These are phyloP conservation scores for Purshia tridentata DNA, from an alignment of 306 rosid species.

Conservation along the genomic window DNA sequence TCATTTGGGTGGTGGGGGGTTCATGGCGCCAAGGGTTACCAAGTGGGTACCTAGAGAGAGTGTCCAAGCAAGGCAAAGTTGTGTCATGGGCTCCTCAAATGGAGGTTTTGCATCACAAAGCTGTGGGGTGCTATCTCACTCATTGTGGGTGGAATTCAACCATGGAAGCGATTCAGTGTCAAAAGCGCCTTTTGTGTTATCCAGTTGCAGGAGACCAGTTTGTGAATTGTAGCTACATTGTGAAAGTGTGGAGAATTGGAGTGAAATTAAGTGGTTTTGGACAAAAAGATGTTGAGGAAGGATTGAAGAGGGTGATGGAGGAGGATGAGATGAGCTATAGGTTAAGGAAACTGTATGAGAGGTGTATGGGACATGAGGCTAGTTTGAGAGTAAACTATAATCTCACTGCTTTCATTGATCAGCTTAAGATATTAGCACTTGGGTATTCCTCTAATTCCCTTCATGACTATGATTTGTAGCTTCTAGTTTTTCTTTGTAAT, in stretches of 20 bases:
- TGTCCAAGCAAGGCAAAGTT: constrained; percentile 40
- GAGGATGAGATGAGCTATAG: constrained; percentile 51
- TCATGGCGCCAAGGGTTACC: constrained; percentile 67
- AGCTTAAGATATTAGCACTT: constrained; percentile 23
- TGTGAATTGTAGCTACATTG: constrained; percentile 62
- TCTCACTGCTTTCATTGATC: constrained; percentile 41
- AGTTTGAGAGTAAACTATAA: constrained; percentile 18
- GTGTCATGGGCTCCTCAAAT: constrained; percentile 91
- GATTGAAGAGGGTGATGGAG: constrained; percentile 49
- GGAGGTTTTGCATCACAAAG: constrained; percentile 50
- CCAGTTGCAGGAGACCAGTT: constrained; percentile 91
- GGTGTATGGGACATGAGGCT: constrained; percentile 43
- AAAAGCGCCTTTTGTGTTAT: constrained; percentile 60
- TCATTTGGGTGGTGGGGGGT: constrained; percentile 69
- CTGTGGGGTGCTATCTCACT: constrained; percentile 68
- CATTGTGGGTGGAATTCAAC: constrained; percentile 99
- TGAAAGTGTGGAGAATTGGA: constrained; percentile 70
- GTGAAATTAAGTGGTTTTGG: constrained; percentile 53
- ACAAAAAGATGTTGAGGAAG: constrained; percentile 57
- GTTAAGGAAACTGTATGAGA: constrained; percentile 37
- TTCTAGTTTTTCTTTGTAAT: background rate
- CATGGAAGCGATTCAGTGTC: constrained; percentile 68
- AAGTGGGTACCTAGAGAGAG: constrained; percentile 43
- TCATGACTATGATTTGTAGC: background rate
- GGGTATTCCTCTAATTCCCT: constrained; percentile 1